These are phyloP conservation scores for Xerophyta viscosa DNA, from an alignment of 106 monocot genomes.

Conservation along the genomic window DNA sequence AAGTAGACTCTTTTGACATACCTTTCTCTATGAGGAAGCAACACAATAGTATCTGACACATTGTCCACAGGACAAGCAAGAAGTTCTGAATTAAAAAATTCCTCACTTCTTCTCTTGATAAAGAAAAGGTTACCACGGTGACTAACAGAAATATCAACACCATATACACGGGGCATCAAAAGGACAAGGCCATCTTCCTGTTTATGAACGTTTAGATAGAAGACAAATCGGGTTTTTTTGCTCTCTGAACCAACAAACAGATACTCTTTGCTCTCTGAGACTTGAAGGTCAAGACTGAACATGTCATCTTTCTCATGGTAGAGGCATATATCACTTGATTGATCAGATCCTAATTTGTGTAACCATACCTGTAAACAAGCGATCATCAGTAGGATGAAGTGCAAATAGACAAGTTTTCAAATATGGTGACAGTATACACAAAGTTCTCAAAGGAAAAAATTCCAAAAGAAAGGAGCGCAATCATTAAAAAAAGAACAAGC, in stretches of 20 bases:
- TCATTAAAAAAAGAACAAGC: too few species aligned
- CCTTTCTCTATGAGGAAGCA: slow-evolving; percentile 94
- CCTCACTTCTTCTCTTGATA: slow-evolving; percentile 74
- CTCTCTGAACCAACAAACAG: slow-evolving; percentile 85
- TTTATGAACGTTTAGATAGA: slow-evolving; percentile 57
- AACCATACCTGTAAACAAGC: slow-evolving; percentile 60
- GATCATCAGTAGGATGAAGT: too few species aligned
- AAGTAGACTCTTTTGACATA: slow-evolving; percentile 7
- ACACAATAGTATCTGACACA: slow-evolving; percentile 41
- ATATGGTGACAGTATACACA: too few species aligned
- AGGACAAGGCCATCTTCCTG: slow-evolving; percentile 43
- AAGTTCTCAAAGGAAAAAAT: too few species aligned
- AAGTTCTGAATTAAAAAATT: slow-evolving; percentile 90
- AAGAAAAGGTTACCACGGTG: slow-evolving; percentile 93
- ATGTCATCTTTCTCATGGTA: slow-evolving; percentile 97
- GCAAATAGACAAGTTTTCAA: too few species aligned
- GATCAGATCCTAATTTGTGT: slow-evolving; percentile 69
- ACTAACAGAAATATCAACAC: slow-evolving; percentile 71
- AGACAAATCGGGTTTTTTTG: slow-evolving; percentile 71
- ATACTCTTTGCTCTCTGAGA: slow-evolving; percentile 83
- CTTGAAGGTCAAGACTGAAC: slow-evolving; percentile 71
- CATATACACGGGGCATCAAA: slow-evolving; percentile 69
- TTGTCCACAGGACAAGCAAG: slow-evolving; percentile 65
- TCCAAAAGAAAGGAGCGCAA: too few species aligned
- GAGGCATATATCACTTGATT: slow-evolving; percentile 79